phyloP scores from a whole-genome alignment of 257 asterid species.

The Henckelia pumila region DNA sequence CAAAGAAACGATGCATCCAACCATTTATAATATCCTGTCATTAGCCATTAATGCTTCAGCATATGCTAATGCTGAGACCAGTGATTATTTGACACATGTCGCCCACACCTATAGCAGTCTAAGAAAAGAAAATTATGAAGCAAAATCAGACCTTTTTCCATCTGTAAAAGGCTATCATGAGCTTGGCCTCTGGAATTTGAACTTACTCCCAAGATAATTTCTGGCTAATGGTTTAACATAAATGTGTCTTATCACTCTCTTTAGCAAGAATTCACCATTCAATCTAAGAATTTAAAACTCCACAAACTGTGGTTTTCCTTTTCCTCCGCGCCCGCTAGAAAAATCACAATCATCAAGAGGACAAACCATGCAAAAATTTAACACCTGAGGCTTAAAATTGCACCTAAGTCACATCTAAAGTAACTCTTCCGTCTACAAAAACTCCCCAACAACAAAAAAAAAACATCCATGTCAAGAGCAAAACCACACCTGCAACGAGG shows the following conservation, averaged over 20 bases:
- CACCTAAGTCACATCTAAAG: neutral
- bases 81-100: no score
- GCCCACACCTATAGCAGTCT: neutral
- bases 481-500: constrained; percentile 63
- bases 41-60: neutral
- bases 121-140: constrained; percentile 1
- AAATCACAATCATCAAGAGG: constrained; percentile 8
- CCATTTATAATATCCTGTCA: neutral
- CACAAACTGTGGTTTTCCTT: neutral
- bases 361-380: neutral
- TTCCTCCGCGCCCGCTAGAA: neutral
- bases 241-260: neutral
- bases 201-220: neutral
- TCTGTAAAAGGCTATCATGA: neutral
- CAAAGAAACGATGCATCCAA: neutral
- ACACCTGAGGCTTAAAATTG: neutral
- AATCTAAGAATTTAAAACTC: neutral
- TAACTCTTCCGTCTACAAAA: neutral
- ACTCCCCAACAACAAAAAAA: neutral
- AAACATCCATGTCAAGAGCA: constrained; percentile 4
- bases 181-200: constrained; percentile 11
- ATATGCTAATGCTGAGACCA: neutral
- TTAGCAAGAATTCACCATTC: neutral
- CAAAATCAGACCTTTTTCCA: neutral
- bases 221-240: neutral